Evolutionary conservation across 192 early-diverging fungal genomes (phyloP).

Genomic region (Coemansia sp.): DNA sequence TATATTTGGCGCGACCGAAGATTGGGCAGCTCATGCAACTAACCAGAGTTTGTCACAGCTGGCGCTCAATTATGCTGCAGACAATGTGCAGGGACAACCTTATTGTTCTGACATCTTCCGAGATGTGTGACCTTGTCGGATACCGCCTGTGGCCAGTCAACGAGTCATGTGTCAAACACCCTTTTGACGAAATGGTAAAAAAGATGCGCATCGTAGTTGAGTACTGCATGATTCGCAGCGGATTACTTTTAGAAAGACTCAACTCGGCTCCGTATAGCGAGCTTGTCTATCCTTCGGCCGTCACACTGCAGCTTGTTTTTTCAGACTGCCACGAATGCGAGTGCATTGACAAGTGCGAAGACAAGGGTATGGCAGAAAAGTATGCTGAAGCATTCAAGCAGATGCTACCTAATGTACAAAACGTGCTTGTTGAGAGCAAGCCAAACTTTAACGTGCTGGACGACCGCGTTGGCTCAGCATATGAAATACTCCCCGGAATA

Average conservation of each 20-base stretch:
- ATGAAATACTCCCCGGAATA: neutral
- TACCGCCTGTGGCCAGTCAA: conserved; percentile 8
- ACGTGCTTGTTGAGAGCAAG: neutral
- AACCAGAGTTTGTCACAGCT: neutral
- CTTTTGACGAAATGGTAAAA: neutral
- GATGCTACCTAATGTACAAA: neutral
- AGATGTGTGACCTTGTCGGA: neutral
- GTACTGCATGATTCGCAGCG: neutral
- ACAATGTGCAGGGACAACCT: neutral
- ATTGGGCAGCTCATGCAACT: neutral
- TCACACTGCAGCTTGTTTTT: conserved; percentile 2
- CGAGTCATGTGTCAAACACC: neutral
- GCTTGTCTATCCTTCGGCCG: neutral
- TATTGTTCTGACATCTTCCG: neutral
- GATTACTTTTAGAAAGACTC: neutral
- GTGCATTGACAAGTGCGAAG: neutral
- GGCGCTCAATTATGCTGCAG: conserved; percentile 4
- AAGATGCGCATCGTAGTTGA: neutral
- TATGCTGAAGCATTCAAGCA: neutral
- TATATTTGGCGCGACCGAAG: neutral
- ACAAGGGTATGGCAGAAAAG: neutral
- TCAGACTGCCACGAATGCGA: neutral
- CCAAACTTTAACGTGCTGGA: neutral
- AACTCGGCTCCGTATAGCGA: neutral
- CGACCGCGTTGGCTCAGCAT: neutral